Percentiles rank a stretch among this genome's conserved stretches.
phyloP scores from a whole-genome alignment of 805 yeast genomes.

The Citeromyces matritensis region DNA sequence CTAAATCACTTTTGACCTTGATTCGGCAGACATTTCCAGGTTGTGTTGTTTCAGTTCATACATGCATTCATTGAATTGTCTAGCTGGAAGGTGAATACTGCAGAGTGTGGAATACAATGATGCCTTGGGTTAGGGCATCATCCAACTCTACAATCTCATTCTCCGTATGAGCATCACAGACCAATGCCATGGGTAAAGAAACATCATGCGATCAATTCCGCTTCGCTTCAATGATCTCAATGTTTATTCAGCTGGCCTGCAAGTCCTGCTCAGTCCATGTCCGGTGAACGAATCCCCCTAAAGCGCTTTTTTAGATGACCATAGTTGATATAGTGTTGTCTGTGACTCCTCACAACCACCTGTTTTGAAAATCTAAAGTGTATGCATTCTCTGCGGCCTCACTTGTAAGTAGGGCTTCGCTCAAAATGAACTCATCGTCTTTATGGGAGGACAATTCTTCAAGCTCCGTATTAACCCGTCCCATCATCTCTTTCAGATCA shows the following conservation, averaged over 20 bases:
- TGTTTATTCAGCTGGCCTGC: conserved; percentile 7
- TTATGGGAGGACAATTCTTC: conserved; percentile 1
- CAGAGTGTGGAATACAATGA: conserved; percentile 60
- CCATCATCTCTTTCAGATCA: conserved; percentile 5
- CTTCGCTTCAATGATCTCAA: too few relatives aligned
- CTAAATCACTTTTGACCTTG: conserved; percentile 33
- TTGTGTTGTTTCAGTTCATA: conserved; percentile 40
- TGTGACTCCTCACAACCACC: too few relatives aligned
- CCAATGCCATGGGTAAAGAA: too few relatives aligned
- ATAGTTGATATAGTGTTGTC: conserved; percentile 47
- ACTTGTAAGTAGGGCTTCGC: too few relatives aligned
- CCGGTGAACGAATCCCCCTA: conserved; percentile 41
- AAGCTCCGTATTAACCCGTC: conserved; percentile 5
- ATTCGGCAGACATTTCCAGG: conserved; percentile 24
- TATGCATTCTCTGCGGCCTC: too few relatives aligned
- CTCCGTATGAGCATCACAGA: conserved; percentile 31
- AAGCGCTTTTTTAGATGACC: conserved; percentile 48
- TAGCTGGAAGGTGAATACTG: conserved; percentile 60
- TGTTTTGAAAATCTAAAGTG: too few relatives aligned
- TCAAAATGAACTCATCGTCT: too few relatives aligned
- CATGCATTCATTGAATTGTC: conserved; percentile 50
- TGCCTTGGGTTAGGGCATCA: conserved; percentile 54
- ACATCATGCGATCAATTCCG: too few relatives aligned
- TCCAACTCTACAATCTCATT: conserved; percentile 55
- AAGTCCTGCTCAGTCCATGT: conserved; percentile 5